phyloP scores from a whole-genome alignment of 1,139 yeast genomes.

The Diutina pseudorugosa region DNA sequence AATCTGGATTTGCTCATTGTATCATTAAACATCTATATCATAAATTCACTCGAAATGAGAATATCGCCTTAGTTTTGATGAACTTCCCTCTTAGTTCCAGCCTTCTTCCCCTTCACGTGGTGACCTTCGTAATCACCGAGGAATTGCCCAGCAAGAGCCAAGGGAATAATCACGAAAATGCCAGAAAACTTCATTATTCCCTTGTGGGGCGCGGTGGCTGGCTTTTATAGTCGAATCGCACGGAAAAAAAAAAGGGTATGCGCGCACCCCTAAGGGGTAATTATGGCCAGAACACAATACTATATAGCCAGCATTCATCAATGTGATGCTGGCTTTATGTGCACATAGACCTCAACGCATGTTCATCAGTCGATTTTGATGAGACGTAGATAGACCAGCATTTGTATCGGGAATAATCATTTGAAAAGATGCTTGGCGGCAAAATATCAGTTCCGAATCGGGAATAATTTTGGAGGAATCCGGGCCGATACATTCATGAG shows the following conservation, averaged over 20 bases:
- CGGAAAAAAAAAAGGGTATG: background rate
- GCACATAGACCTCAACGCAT: no score
- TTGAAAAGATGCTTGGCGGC: background rate
- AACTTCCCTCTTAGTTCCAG: background rate
- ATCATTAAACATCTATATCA: background rate
- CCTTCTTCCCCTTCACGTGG: background rate
- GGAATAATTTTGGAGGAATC: background rate
- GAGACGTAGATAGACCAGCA: no score
- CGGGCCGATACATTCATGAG: background rate
- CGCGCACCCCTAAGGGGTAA: background rate
- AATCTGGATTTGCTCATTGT: background rate
- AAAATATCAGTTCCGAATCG: background rate
- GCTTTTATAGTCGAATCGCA: background rate
- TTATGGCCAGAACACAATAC: background rate
- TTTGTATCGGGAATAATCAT: no score
- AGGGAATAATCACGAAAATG: background rate
- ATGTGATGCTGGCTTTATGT: no score
- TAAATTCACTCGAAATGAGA: background rate
- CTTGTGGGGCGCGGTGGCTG: background rate
- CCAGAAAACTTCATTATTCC: background rate
- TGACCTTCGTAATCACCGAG: background rate
- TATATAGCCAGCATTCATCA: no score
- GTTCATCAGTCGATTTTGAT: no score
- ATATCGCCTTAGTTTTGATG: background rate
- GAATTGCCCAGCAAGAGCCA: background rate